A percentile compares a stretch with the other conserved stretches of the same genome.
Conservation (phyloP, 139 green algal genomes). For the Deuterostichococcus epilithicus region DNA sequence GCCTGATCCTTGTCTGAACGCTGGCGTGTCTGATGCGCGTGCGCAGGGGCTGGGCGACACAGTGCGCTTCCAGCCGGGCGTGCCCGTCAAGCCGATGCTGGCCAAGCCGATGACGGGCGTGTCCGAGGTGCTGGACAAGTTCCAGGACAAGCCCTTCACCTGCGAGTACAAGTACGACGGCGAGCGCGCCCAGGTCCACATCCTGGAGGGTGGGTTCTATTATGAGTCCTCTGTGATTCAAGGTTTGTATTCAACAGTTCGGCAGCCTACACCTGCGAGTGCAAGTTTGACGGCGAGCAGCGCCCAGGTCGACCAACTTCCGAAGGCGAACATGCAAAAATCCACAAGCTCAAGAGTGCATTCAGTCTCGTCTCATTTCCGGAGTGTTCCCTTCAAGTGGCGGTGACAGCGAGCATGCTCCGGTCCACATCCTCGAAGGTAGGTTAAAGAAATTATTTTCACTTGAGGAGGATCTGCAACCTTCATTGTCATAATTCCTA, state of each 20-base stretch:
- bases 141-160: conserved; percentile 82
- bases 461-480: too few species aligned
- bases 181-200: conserved; percentile 83
- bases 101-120: conserved; percentile 89
- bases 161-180: conserved; percentile 99
- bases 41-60: conserved; percentile 54
- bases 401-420: too few species aligned
- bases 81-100: conserved; percentile 91
- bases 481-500: too few species aligned
- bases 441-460: too few species aligned
- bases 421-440: too few species aligned
- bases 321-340: neutral
- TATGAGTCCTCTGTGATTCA: neutral
- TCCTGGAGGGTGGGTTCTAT: conserved; percentile 40
- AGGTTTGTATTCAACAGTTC: neutral
- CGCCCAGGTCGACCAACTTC: too few species aligned
- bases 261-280: too few species aligned
- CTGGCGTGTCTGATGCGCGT: too few species aligned
- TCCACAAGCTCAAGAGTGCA: neutral
- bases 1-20: too few species aligned
- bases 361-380: neutral
- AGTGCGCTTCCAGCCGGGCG: conserved; percentile 80
- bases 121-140: conserved; percentile 88
- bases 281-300: too few species aligned
- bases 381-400: too few species aligned